Percentiles rank a stretch among this genome's conserved stretches.
Conservation (phyloP, 306 rosid species). For the Fragaria ananassa region DNA sequence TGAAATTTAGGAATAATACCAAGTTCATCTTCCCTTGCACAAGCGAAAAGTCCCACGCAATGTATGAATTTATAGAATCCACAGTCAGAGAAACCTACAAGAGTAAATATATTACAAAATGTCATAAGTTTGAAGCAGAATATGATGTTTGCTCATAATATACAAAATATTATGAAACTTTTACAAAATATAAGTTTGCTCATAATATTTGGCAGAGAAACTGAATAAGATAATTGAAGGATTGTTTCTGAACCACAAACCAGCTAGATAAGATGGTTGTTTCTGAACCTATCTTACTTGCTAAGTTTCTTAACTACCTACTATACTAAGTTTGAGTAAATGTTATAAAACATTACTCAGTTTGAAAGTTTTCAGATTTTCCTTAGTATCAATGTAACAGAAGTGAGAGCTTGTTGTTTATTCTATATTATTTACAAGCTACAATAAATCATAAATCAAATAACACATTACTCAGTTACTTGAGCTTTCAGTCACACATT, state of each 20-base stretch:
- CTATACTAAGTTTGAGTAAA: background rate
- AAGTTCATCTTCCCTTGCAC: conserved; percentile 81
- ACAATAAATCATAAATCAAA: background rate
- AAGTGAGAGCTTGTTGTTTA: background rate
- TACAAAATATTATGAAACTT: too few species aligned
- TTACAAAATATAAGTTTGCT: too few species aligned
- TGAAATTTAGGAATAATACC: conserved; percentile 52
- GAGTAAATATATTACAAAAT: conserved; percentile 16
- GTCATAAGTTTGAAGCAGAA: conserved; percentile 10
- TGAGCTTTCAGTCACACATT: background rate
- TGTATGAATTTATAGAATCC: conserved; percentile 77
- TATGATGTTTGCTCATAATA: background rate
- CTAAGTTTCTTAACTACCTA: background rate
- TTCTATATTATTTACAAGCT: background rate
- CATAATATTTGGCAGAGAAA: background rate
- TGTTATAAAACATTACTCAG: background rate
- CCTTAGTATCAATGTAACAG: background rate
- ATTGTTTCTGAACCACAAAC: background rate
- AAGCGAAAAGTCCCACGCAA: conserved; percentile 96
- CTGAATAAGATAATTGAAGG: background rate
- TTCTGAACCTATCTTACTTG: background rate
- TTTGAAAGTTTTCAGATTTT: background rate
- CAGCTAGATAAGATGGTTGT: background rate
- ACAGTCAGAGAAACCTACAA: conserved; percentile 70
- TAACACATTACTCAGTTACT: background rate